phyloP scores from a whole-genome alignment of 202 grass and related monocot species.

The Dendrocalamus latiflorus region DNA sequence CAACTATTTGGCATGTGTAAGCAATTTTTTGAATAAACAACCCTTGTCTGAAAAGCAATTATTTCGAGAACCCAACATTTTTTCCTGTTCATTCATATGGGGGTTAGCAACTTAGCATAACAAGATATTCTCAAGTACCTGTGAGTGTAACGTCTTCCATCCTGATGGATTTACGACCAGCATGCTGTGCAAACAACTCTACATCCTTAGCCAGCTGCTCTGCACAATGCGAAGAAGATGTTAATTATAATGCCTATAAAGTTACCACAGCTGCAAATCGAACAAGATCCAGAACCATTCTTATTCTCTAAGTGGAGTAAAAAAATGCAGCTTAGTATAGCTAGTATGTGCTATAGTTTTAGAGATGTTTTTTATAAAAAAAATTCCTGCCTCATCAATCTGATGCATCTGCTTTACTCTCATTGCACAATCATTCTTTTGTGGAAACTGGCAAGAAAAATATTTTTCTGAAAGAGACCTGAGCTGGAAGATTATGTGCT shows the following conservation, averaged over 20 bases:
- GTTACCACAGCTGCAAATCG: background rate
- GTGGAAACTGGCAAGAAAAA: background rate
- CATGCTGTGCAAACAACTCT: constrained; percentile 79
- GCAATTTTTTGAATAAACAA: background rate
- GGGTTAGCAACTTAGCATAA: background rate
- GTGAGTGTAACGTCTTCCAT: constrained; percentile 70
- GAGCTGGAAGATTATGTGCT: background rate
- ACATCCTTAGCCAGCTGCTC: constrained; percentile 82
- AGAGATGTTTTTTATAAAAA: background rate
- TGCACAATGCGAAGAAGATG: constrained; percentile 24
- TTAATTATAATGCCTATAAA: background rate
- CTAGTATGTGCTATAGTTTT: background rate
- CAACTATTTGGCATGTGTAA: background rate
- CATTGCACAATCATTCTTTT: background rate
- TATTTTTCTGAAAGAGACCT: background rate
- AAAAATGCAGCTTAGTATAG: background rate
- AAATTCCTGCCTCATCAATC: background rate
- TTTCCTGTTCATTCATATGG: background rate
- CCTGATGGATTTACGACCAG: constrained; percentile 71
- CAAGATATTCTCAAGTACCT: constrained; percentile 40
- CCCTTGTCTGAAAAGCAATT: background rate
- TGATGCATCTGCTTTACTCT: background rate
- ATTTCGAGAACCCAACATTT: background rate
- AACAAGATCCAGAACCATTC: constrained; percentile 14
- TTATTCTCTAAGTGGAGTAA: background rate